Evolutionary conservation across 2,329 filamentous ascomycete genomes (phyloP).

Genomic region (Botryotinia calthae): DNA sequence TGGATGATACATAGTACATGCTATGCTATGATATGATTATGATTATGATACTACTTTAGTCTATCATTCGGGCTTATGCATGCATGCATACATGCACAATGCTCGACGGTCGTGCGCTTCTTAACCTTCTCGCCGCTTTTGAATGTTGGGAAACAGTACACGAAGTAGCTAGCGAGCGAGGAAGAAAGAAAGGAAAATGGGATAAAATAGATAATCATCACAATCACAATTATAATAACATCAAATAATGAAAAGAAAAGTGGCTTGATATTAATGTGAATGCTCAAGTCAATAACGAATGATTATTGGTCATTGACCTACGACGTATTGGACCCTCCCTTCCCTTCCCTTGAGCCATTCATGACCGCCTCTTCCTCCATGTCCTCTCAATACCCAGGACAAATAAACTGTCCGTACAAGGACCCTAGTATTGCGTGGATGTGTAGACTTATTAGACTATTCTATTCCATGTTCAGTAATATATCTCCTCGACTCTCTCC

Average conservation of each 20-base stretch:
- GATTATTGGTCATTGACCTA: neutral
- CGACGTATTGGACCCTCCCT: neutral
- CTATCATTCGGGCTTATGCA: conserved; percentile 34
- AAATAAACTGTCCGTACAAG: conserved; percentile 5
- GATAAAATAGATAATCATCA: neutral
- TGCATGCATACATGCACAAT: conserved; percentile 25
- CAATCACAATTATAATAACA: neutral
- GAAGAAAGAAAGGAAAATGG: neutral
- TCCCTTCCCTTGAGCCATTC: neutral
- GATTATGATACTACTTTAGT: conserved; percentile 12
- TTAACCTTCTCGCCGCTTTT: conserved; percentile 15
- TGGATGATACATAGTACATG: conserved; percentile 11
- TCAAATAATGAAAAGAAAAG: neutral
- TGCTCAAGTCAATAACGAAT: neutral
- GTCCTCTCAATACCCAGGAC: neutral
- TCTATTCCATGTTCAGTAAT: conserved; percentile 10
- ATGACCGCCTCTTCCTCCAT: conserved; percentile 14
- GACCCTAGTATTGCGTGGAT: conserved; percentile 7
- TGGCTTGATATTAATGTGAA: neutral
- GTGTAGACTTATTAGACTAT: neutral
- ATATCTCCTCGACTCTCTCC: conserved; percentile 6
- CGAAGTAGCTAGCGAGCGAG: neutral
- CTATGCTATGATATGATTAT: conserved; percentile 12
- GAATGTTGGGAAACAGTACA: neutral
- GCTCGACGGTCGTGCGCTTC: conserved; percentile 1